A percentile compares a stretch with the other conserved stretches of the same genome.
Evolutionary conservation across 495 filamentous ascomycete genomes (phyloP).

Genomic region (Elaphomyces granulatus): DNA sequence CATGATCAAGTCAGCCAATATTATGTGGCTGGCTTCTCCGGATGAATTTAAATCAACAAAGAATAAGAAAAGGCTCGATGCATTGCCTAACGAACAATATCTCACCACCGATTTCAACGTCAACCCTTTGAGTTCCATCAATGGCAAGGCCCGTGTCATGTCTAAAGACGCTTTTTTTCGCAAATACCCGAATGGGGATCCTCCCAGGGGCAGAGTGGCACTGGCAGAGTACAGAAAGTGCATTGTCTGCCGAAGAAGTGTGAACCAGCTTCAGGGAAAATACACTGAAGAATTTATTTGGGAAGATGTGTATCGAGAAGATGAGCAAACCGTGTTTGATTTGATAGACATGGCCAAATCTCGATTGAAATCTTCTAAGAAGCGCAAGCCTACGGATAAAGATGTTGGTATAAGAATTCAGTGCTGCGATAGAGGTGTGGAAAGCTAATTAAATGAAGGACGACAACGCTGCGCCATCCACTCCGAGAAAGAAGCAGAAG

Average conservation of each 20-base stretch:
- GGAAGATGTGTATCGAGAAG: constrained; percentile 65
- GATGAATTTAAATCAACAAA: constrained; percentile 65
- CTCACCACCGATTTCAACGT: constrained; percentile 71
- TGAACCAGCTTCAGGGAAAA: constrained; percentile 70
- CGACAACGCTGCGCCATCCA: constrained; percentile 34
- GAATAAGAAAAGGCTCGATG: constrained; percentile 72
- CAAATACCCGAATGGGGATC: constrained; percentile 59
- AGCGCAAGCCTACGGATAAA: constrained; percentile 31
- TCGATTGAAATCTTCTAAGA: constrained; percentile 43
- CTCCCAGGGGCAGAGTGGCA: constrained; percentile 47
- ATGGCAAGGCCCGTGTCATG: constrained; percentile 69
- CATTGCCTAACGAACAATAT: constrained; percentile 79
- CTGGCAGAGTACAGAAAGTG: constrained; percentile 66
- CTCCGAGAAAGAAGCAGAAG: constrained; percentile 46
- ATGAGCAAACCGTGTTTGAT: constrained; percentile 36
- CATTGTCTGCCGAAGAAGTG: constrained; percentile 81
- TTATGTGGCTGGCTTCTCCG: constrained; percentile 86
- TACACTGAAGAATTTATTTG: constrained; percentile 91
- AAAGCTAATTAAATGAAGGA: constrained; percentile 27
- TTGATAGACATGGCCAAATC: constrained; percentile 51
- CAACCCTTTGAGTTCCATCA: constrained; percentile 80
- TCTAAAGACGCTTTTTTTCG: constrained; percentile 50
- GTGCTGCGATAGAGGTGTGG: no score
- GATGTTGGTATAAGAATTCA: constrained; percentile 35
- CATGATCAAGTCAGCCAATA: constrained; percentile 46